Evolutionary conservation across 192 early-diverging fungal genomes (phyloP).

Genomic region (Coemansia sp.): DNA sequence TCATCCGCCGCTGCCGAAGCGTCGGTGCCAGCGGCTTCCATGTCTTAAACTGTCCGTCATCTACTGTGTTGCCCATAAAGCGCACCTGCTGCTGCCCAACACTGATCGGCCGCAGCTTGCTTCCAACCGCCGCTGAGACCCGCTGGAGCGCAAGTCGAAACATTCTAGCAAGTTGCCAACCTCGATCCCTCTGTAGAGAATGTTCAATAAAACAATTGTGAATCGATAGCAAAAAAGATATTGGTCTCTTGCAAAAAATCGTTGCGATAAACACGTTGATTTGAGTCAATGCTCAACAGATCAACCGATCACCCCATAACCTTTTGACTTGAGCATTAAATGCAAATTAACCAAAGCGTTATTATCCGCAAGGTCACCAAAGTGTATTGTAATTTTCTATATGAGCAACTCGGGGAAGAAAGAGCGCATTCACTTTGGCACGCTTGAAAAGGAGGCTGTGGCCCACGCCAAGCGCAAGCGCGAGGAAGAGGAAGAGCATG

Average conservation of each 20-base stretch:
- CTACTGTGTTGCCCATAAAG: constrained; percentile 33
- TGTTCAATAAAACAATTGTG: neutral
- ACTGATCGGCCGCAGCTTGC: neutral
- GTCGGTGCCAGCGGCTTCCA: constrained; percentile 88
- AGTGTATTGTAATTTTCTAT: neutral
- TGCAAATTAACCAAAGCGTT: too few relatives aligned
- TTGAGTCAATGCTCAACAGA: neutral
- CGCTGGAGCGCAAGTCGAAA: constrained; percentile 20
- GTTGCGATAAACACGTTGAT: neutral
- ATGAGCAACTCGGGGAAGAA: constrained; percentile 11
- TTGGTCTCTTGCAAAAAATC: neutral
- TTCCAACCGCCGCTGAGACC: neutral
- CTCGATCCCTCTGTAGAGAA: neutral
- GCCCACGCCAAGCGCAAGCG: constrained; percentile 49
- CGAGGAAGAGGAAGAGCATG: constrained; percentile 25
- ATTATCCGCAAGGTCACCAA: neutral
- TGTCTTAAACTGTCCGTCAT: constrained; percentile 82
- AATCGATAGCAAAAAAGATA: neutral
- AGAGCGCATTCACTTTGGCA: constrained; percentile 20
- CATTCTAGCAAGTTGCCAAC: neutral
- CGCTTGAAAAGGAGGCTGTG: constrained; percentile 37
- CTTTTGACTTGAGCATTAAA: too few relatives aligned
- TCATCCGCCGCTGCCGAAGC: constrained; percentile 77
- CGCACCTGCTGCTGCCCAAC: constrained; percentile 15
- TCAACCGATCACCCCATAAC: neutral